Evolutionary conservation across 192 early-diverging fungal species (phyloP), one percentile per base, ranked within the genome.

Genomic region (Ambispora gerdemannii): DNA sequence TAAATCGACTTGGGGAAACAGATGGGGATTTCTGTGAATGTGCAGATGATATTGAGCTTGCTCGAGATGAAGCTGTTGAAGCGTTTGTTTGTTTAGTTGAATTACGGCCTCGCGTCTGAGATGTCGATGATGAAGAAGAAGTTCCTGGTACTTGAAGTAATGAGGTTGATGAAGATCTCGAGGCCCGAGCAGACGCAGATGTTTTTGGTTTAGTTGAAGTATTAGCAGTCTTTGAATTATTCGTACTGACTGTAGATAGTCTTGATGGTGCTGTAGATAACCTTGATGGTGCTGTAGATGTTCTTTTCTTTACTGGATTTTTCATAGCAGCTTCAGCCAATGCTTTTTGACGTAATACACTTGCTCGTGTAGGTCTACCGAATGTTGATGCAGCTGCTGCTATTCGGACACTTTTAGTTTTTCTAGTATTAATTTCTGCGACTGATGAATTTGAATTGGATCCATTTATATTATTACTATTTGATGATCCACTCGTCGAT

Each of bases 341-440:
- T 24, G 68, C 68, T 22, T 70, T 70, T 60, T 70, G 68, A 24
- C 68, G 68, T 50, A 70, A 70, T 20, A 70, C 56, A 32, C 68
- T 70, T 20, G 68, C 68, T 30, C 68, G 52, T 32, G 68, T 70
- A 31, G 68, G 68, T 25, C 68, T 53, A 30, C 20, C 56, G 27
- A 30, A 70, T 30, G 24, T 27, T 24, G 68, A 4, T 11, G 50
- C 15, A 10, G 65, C 31, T 1, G 65, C 51, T 11, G 56, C 68
- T 30, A 70, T 60, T 0, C 68, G 68, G 10, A 70, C 55, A 32
- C 27, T 50, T 60, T 70, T 70, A 1, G n/a, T 35, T 32, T 60
- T 70, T 31, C 50, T 70, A 30, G 55, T 38, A 20, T n/a, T 17
- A 17, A 47, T 25, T 49, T 7, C 34, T 4, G 15, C 20, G 32